A percentile compares a stretch with the other conserved stretches of the same genome.
Evolutionary conservation across 2,329 filamentous ascomycete species (phyloP).

Genomic region (Trichophyton schoenleinii): DNA sequence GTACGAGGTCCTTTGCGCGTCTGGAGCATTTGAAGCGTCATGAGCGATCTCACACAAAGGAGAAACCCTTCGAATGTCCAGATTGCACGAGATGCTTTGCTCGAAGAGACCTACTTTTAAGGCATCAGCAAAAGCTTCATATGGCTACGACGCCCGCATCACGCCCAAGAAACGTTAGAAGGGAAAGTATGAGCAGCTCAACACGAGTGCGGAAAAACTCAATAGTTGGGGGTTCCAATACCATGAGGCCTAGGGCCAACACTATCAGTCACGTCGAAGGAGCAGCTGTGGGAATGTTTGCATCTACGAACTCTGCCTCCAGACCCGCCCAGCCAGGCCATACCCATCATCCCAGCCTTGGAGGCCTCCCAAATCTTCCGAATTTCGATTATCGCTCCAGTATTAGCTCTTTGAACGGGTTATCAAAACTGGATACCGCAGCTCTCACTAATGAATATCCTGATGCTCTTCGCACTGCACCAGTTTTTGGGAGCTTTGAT

Average conservation of each 20-base stretch:
- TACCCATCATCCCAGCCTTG: slow-evolving; percentile 64
- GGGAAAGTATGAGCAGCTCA: slow-evolving; percentile 70
- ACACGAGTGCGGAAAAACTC: slow-evolving; percentile 79
- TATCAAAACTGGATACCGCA: slow-evolving; percentile 75
- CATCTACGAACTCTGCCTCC: slow-evolving; percentile 18
- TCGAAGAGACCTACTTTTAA: slow-evolving; percentile 74
- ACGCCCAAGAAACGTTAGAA: slow-evolving; percentile 65
- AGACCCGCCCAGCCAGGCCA: slow-evolving; percentile 33
- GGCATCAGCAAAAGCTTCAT: slow-evolving; percentile 97
- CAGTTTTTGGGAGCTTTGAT: slow-evolving; percentile 53
- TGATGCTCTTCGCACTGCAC: slow-evolving; percentile 65
- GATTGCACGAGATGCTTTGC: slow-evolving; percentile 94
- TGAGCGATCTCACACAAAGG: slow-evolving; percentile 94
- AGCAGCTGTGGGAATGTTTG: slow-evolving; percentile 54
- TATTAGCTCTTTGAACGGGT: slow-evolving; percentile 43
- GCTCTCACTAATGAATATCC: slow-evolving; percentile 54
- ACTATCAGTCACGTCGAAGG: slow-evolving; percentile 91
- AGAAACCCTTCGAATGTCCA: slow-evolving; percentile 96
- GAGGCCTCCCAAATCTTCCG: slow-evolving; percentile 44
- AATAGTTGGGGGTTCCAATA: slow-evolving; percentile 49
- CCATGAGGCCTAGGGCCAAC: slow-evolving; percentile 80
- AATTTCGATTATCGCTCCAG: slow-evolving; percentile 45
- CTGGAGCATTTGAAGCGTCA: slow-evolving; percentile 95
- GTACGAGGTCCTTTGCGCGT: slow-evolving; percentile 81
- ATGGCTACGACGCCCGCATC: slow-evolving; percentile 81